Percentiles rank a stretch among this genome's conserved stretches.
Evolutionary conservation across 2,329 filamentous ascomycete genomes (phyloP).

Genomic region (Aspergillus sp.): DNA sequence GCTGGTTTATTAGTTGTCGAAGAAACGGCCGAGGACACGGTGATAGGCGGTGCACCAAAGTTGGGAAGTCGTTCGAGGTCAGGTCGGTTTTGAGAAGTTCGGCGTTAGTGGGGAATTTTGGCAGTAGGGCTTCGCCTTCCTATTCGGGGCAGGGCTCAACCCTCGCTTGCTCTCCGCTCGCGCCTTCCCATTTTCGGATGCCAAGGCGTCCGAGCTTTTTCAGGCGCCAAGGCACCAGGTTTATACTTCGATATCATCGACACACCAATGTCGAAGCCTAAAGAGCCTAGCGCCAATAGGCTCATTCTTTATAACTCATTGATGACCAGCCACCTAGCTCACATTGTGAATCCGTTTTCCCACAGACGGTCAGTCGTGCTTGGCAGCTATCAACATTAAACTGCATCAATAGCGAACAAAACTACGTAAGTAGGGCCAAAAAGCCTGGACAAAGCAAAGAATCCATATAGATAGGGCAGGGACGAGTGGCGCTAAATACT

Average conservation of each 20-base stretch:
- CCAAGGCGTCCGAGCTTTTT: conserved; percentile 7
- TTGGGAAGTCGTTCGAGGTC: conserved; percentile 31
- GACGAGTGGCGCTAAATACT: neutral
- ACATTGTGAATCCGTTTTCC: neutral
- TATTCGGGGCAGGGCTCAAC: conserved; percentile 42
- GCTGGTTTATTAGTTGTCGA: conserved; percentile 35
- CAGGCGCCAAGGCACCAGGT: conserved; percentile 10
- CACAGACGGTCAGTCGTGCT: neutral
- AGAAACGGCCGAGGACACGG: conserved; percentile 34
- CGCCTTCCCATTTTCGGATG: conserved; percentile 25
- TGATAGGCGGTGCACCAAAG: conserved; percentile 26
- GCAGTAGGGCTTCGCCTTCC: conserved; percentile 32
- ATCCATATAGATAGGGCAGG: neutral
- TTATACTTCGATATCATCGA: neutral
- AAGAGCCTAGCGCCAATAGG: neutral
- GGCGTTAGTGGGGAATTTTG: conserved; percentile 43
- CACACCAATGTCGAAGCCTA: neutral
- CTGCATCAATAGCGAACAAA: neutral
- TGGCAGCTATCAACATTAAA: neutral
- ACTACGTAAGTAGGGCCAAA: neutral
- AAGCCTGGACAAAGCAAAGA: neutral
- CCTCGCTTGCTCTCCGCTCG: conserved; percentile 34
- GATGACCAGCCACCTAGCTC: neutral
- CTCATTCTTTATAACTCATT: neutral
- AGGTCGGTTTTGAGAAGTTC: conserved; percentile 34